phyloP scores from a whole-genome alignment of 768 basidiomycete species.

The Tulasnella sp. region DNA sequence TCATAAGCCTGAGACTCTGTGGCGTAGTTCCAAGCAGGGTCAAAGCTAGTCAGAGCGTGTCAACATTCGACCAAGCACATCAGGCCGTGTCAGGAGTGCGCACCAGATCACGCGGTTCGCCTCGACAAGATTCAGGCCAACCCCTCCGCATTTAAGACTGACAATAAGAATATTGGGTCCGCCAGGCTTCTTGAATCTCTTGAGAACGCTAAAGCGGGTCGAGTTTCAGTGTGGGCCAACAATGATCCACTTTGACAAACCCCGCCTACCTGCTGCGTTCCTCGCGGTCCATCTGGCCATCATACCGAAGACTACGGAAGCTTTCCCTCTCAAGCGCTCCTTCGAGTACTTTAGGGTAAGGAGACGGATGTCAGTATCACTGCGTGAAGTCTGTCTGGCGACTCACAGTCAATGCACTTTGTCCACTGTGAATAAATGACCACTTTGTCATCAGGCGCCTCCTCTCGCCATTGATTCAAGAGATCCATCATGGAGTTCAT shows the following conservation, averaged over 20 bases:
- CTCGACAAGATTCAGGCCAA: conserved; percentile 48
- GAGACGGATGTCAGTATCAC: neutral
- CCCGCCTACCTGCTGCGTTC: conserved; percentile 50
- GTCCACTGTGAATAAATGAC: conserved; percentile 79
- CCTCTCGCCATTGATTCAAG: conserved; percentile 41
- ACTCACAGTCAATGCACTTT: conserved; percentile 63
- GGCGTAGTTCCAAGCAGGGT: conserved; percentile 34
- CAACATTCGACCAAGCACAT: neutral
- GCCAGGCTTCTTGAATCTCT: conserved; percentile 57
- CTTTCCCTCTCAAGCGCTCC: conserved; percentile 62
- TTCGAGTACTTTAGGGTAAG: conserved; percentile 48
- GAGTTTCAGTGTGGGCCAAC: neutral
- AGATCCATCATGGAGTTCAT: conserved; percentile 52
- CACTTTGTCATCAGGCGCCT: conserved; percentile 64
- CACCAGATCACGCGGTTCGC: conserved; percentile 34
- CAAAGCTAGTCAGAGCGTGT: conserved; percentile 18
- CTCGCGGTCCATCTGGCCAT: conserved; percentile 66
- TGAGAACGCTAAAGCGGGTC: conserved; percentile 45
- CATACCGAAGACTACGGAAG: conserved; percentile 62
- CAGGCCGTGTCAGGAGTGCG: neutral
- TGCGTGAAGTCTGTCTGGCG: neutral
- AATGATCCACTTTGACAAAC: neutral
- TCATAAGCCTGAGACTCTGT: conserved; percentile 56
- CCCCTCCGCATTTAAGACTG: conserved; percentile 65
- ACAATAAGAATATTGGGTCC: conserved; percentile 55